Conservation (phyloP, 2,329 filamentous ascomycete species). For the Colletotrichum melonis region DNA sequence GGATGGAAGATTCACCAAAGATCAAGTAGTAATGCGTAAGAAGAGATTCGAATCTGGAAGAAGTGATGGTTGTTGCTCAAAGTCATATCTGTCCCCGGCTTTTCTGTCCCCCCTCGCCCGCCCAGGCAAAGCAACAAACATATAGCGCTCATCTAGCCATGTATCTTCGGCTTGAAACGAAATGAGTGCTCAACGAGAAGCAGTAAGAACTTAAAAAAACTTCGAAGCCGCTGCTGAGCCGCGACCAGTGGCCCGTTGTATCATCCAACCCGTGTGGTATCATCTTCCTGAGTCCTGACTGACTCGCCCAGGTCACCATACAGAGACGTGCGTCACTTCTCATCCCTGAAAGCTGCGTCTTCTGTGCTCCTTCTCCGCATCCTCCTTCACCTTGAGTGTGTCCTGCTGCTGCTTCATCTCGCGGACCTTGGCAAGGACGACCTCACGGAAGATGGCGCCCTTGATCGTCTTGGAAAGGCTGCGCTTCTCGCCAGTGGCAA, state of each 20-base stretch:
- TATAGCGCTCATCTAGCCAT: neutral
- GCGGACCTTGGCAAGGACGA: constrained; percentile 91
- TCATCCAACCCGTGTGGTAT: constrained; percentile 27
- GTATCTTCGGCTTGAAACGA: constrained; percentile 11
- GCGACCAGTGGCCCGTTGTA: constrained; percentile 1
- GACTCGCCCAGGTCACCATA: neutral
- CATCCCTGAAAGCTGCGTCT: constrained; percentile 46
- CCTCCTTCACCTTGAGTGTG: constrained; percentile 73
- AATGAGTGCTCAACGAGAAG: neutral
- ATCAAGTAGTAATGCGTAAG: neutral
- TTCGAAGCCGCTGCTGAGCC: constrained; percentile 1
- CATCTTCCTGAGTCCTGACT: constrained; percentile 15
- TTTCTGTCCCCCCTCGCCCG: constrained; percentile 6
- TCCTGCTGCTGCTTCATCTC: constrained; percentile 92
- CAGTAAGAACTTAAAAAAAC: constrained; percentile 1
- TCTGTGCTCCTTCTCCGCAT: constrained; percentile 62
- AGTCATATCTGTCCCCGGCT: constrained; percentile 5
- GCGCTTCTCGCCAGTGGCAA: constrained; percentile 45
- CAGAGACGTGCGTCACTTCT: neutral
- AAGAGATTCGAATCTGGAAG: neutral
- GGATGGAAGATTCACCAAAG: neutral
- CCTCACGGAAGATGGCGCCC: constrained; percentile 89
- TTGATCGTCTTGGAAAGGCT: constrained; percentile 63
- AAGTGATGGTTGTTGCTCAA: constrained; percentile 11
- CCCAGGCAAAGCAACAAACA: constrained; percentile 4